A percentile compares a stretch with the other conserved stretches of the same genome.
Conservation (phyloP, 1,139 yeast species). For the Magnusiomyces suaveolens region DNA sequence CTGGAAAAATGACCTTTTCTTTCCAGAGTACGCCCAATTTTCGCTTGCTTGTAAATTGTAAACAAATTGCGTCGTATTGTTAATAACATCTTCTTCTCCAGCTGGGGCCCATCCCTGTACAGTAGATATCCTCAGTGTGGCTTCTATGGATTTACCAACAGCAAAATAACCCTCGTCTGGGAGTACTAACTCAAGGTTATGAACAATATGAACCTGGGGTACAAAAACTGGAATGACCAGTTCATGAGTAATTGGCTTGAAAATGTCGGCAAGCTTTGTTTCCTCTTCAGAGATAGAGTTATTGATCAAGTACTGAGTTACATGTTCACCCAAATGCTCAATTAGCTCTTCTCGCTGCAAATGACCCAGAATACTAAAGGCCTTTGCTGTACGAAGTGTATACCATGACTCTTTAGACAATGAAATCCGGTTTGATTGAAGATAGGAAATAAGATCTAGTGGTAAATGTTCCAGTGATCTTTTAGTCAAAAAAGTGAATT, state of each 20-base stretch:
- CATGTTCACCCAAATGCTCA: slow-evolving; percentile 10
- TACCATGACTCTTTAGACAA: slow-evolving; percentile 8
- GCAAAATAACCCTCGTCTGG: slow-evolving; percentile 34
- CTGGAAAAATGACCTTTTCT: slow-evolving; percentile 40
- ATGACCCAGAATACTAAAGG: background rate
- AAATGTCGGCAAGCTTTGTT: slow-evolving; percentile 4
- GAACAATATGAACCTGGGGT: slow-evolving; percentile 26
- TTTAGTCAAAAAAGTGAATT: slow-evolving; percentile 14
- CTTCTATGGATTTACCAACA: slow-evolving; percentile 55
- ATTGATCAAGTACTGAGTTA: slow-evolving; percentile 2
- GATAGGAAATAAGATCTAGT: slow-evolving; percentile 15
- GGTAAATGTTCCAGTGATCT: slow-evolving; percentile 13
- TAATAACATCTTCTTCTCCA: slow-evolving; percentile 2
- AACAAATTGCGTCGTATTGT: slow-evolving; percentile 22
- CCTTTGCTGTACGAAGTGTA: background rate
- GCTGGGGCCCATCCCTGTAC: slow-evolving; percentile 37
- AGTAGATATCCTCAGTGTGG: slow-evolving; percentile 40
- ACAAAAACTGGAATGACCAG: slow-evolving; percentile 23
- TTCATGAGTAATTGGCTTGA: slow-evolving; percentile 15
- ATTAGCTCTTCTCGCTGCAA: slow-evolving; percentile 8
- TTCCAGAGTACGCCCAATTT: slow-evolving; percentile 66
- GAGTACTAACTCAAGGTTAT: slow-evolving; percentile 21
- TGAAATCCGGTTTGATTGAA: slow-evolving; percentile 16
- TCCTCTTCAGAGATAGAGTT: slow-evolving; percentile 8
- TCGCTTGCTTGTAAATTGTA: slow-evolving; percentile 38